Percentiles rank a stretch among this genome's conserved stretches.
phyloP scores from a whole-genome alignment of 2,329 filamentous ascomycete genomes.

The Pestalotiopsis fici region DNA sequence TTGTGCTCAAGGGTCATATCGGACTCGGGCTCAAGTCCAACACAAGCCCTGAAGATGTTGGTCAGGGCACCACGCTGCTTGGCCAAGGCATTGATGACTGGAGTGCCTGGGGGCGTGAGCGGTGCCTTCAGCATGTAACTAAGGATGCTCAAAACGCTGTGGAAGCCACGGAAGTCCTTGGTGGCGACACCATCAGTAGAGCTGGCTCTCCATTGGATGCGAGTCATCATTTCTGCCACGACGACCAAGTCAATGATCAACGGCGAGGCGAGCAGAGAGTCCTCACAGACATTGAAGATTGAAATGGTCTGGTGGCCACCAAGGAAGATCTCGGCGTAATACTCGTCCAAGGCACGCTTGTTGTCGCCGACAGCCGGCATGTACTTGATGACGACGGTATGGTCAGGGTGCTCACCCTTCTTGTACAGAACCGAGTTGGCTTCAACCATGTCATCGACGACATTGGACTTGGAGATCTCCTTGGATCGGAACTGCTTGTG shows the following conservation, averaged over 20 bases:
- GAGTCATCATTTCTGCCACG: constrained; percentile 96
- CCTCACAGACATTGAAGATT: constrained; percentile 98
- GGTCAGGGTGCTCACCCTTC: constrained; percentile 91
- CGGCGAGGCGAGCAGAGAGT: constrained; percentile 92
- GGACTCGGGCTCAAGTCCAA: constrained; percentile 94
- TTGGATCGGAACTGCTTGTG: constrained; percentile 99
- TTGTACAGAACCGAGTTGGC: constrained; percentile 91
- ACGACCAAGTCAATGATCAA: constrained; percentile 96
- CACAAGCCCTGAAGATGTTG: constrained; percentile 98
- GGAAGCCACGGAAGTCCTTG: constrained; percentile 86
- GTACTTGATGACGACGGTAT: constrained; percentile 99
- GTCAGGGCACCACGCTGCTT: constrained; percentile 94
- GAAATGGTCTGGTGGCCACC: constrained; percentile 97
- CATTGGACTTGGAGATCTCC: constrained; percentile 99
- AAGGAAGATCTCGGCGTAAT: constrained; percentile 99
- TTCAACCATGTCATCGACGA: constrained; percentile 99
- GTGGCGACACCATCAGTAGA: constrained; percentile 47
- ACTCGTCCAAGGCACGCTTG: constrained; percentile 98
- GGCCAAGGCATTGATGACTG: constrained; percentile 90
- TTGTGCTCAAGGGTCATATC: constrained; percentile 99
- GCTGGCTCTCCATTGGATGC: constrained; percentile 83
- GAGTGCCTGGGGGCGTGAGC: constrained; percentile 89
- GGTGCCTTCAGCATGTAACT: constrained; percentile 99
- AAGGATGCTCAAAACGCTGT: constrained; percentile 93
- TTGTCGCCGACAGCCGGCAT: constrained; percentile 99